Evolutionary conservation across 306 rosid species (phyloP).

Genomic region (Luffa aegyptiaca): DNA sequence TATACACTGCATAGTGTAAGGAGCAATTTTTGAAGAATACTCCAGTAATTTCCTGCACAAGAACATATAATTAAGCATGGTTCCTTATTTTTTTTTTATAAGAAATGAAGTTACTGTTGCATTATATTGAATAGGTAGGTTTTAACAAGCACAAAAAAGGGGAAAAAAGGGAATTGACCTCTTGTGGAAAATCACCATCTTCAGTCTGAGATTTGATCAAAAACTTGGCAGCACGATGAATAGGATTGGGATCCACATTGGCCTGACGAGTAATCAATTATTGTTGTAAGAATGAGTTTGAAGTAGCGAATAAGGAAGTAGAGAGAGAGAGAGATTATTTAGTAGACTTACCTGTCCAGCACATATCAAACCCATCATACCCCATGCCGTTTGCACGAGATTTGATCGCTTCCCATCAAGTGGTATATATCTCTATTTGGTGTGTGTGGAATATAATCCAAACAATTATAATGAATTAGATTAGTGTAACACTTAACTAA

Average conservation of each 20-base stretch:
- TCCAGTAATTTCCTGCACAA: conserved; percentile 23
- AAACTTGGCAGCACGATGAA: conserved; percentile 28
- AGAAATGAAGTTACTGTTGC: no score
- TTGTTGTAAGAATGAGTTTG: not conserved
- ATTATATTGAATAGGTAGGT: not conserved
- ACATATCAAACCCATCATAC: conserved; percentile 29
- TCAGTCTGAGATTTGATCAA: conserved; percentile 28
- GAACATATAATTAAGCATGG: not conserved
- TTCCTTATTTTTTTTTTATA: not conserved
- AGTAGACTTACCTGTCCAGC: conserved; percentile 22
- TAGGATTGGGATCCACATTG: conserved; percentile 25
- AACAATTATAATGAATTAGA: no score
- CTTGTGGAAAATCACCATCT: conserved; percentile 32
- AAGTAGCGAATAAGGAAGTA: not conserved
- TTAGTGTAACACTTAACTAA: no score
- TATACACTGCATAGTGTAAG: conserved; percentile 61
- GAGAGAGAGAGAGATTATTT: not conserved
- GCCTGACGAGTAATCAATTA: conserved; percentile 7
- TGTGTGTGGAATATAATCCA: no score
- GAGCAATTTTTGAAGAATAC: conserved; percentile 56
- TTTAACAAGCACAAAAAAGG: not conserved
- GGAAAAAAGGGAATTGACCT: conserved; percentile 7
- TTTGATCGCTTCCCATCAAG: conserved; percentile 20
- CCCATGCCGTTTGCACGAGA: conserved; percentile 35
- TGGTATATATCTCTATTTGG: conserved; percentile 21